phyloP scores from a whole-genome alignment of 805 yeast species.

The Gaillardinia entomophila region DNA sequence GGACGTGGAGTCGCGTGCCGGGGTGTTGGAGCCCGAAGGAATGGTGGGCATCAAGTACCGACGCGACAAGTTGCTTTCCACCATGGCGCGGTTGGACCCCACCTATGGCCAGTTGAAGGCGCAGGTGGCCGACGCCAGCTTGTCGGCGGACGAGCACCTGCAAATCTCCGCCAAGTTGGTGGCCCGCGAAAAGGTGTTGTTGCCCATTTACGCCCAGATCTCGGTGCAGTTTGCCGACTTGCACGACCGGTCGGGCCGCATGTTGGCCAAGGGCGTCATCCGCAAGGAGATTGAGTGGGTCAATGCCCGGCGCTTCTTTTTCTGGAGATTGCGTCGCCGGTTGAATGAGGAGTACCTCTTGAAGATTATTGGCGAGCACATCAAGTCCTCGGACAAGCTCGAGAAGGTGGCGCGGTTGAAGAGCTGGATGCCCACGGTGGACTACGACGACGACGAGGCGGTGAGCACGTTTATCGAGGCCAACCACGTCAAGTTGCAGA shows the following conservation, averaged over 20 bases:
- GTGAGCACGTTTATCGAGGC: conserved; percentile 85
- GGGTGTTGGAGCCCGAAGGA: conserved; percentile 98
- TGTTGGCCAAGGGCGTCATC: conserved; percentile 91
- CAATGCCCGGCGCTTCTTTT: conserved; percentile 90
- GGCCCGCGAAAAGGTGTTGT: conserved; percentile 70
- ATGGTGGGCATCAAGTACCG: conserved; percentile 98
- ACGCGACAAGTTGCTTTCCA: conserved; percentile 83
- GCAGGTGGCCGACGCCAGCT: conserved; percentile 46
- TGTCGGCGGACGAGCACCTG: conserved; percentile 62
- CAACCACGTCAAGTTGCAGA: conserved; percentile 59
- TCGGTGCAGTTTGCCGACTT: conserved; percentile 96
- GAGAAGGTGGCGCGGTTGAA: conserved; percentile 83
- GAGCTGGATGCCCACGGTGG: conserved; percentile 78
- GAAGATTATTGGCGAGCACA: conserved; percentile 61
- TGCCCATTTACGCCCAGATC: conserved; percentile 88
- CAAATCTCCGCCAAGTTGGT: conserved; percentile 59
- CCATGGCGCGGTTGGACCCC: conserved; percentile 86
- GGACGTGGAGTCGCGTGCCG: conserved; percentile 91
- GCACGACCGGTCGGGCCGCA: conserved; percentile 96
- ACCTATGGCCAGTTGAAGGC: conserved; percentile 64
- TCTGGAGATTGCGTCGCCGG: conserved; percentile 98
- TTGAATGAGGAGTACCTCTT: conserved; percentile 86
- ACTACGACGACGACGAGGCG: conserved; percentile 64
- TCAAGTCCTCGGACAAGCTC: conserved; percentile 53
- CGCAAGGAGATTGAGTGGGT: conserved; percentile 81